Evolutionary conservation across 768 basidiomycete genomes (phyloP).

Genomic region (Calocera viscosa): DNA sequence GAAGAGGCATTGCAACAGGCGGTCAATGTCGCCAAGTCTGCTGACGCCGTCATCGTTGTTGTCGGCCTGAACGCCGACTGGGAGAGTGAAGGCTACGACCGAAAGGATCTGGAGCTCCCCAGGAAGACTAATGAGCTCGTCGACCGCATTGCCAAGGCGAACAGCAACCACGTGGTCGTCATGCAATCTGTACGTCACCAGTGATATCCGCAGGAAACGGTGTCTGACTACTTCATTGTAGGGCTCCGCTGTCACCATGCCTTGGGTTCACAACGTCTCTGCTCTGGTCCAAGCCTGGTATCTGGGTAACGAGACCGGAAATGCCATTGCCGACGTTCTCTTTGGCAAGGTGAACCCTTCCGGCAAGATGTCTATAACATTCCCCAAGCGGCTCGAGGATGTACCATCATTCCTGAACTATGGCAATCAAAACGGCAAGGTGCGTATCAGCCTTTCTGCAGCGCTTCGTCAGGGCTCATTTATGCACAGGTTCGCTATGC

Average conservation of each 20-base stretch:
- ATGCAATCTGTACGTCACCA: slow-evolving; percentile 47
- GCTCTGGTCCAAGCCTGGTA: slow-evolving; percentile 75
- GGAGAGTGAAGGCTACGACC: slow-evolving; percentile 62
- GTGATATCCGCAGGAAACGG: too few species aligned
- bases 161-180: slow-evolving; percentile 59
- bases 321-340: slow-evolving; percentile 69
- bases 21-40: slow-evolving; percentile 50
- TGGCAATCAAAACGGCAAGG: slow-evolving; percentile 53
- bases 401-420: slow-evolving; percentile 56
- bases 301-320: slow-evolving; percentile 68
- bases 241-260: slow-evolving; percentile 36
- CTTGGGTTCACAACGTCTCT: slow-evolving; percentile 58
- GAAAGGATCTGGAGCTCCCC: slow-evolving; percentile 55
- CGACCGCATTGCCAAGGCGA: slow-evolving; percentile 47
- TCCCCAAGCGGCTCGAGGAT: slow-evolving; percentile 64
- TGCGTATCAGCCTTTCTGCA: slow-evolving; percentile 23
- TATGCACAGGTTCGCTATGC: slow-evolving; percentile 39
- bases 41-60: slow-evolving; percentile 60
- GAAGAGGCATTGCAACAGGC: slow-evolving; percentile 50
- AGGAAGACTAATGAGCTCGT: slow-evolving; percentile 65
- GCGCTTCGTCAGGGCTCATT: background rate
- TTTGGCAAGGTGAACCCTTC: slow-evolving; percentile 69
- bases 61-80: slow-evolving; percentile 72
- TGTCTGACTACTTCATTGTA: background rate
- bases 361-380: slow-evolving; percentile 63